A percentile compares a stretch with the other conserved stretches of the same genome.
Evolutionary conservation across 371 early-diverging fungal genomes (phyloP).

Genomic region (Nosema muscidifuracis): DNA sequence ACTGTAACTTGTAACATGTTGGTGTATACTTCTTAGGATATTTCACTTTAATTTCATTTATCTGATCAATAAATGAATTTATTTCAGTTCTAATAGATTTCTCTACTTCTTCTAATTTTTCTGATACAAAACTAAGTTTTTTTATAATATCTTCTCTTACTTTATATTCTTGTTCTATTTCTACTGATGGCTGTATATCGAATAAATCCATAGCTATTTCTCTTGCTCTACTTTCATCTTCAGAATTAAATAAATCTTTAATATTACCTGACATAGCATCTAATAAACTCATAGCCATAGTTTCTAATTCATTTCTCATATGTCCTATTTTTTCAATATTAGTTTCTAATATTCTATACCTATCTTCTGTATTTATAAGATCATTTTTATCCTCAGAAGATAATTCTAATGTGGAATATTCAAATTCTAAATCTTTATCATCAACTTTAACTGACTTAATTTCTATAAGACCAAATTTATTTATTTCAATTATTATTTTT

Average conservation of each 20-base stretch:
- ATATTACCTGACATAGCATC: slow-evolving; percentile 10
- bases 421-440: slow-evolving; percentile 5
- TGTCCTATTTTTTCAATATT: slow-evolving; percentile 31
- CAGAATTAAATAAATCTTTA: slow-evolving; percentile 1
- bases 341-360: slow-evolving; percentile 25
- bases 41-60: slow-evolving; percentile 18
- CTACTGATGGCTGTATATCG: slow-evolving; percentile 4
- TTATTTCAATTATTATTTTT: slow-evolving; percentile 27
- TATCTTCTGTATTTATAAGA: slow-evolving; percentile 17
- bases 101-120: slow-evolving; percentile 16
- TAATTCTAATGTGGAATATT: slow-evolving; percentile 6
- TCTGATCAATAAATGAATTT: background rate
- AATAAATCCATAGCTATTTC: slow-evolving; percentile 30
- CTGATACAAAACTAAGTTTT: slow-evolving; percentile 19
- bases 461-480: slow-evolving; percentile 38
- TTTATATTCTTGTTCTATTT: slow-evolving; percentile 22
- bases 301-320: slow-evolving; percentile 43
- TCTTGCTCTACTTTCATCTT: slow-evolving; percentile 19
- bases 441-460: slow-evolving; percentile 18
- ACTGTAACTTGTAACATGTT: slow-evolving; percentile 17
- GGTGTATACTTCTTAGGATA: slow-evolving; percentile 10
- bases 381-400: slow-evolving; percentile 4
- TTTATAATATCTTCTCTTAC: background rate
- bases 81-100: background rate
- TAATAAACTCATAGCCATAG: slow-evolving; percentile 14